Conservation (phyloP, 352 stramenopile species). For the Globisporangium radiosum region DNA sequence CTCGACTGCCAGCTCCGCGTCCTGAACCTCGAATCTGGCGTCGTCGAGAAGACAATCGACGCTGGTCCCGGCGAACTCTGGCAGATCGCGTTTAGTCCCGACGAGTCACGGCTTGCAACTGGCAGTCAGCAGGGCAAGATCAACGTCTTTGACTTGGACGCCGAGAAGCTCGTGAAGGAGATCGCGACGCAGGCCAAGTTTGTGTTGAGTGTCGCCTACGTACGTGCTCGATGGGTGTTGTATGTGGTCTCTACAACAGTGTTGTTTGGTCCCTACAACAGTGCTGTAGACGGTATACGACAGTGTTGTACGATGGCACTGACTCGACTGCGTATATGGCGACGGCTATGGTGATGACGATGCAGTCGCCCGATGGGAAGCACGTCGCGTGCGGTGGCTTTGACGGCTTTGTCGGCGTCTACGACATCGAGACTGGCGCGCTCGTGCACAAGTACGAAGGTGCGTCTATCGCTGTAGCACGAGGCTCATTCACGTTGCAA, state of each 20-base stretch:
- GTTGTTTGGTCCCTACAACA: too few species aligned
- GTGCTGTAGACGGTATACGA: neutral
- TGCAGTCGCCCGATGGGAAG: slow-evolving; percentile 73
- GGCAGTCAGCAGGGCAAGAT: slow-evolving; percentile 84
- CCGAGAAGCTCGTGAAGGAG: slow-evolving; percentile 72
- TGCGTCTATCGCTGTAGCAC: slow-evolving; percentile 8
- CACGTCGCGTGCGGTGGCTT: slow-evolving; percentile 77
- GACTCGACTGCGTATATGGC: neutral
- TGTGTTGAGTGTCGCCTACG: slow-evolving; percentile 69
- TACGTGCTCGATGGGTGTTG: slow-evolving; percentile 18
- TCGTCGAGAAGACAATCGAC: slow-evolving; percentile 81
- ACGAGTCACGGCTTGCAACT: slow-evolving; percentile 76
- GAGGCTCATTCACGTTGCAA: too few species aligned
- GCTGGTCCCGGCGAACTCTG: slow-evolving; percentile 83
- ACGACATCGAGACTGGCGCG: slow-evolving; percentile 69
- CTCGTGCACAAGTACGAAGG: slow-evolving; percentile 86
- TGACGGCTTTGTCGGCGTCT: slow-evolving; percentile 82
- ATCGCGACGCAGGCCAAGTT: slow-evolving; percentile 71
- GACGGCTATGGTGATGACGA: neutral
- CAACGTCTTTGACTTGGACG: slow-evolving; percentile 80
- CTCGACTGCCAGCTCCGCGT: slow-evolving; percentile 81
- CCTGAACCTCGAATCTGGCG: slow-evolving; percentile 62
- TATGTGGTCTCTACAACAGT: neutral
- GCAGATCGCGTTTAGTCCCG: slow-evolving; percentile 79
- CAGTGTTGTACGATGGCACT: too few species aligned